Conservation (phyloP, 2,329 filamentous ascomycete species). For the Trichoderma breve region DNA sequence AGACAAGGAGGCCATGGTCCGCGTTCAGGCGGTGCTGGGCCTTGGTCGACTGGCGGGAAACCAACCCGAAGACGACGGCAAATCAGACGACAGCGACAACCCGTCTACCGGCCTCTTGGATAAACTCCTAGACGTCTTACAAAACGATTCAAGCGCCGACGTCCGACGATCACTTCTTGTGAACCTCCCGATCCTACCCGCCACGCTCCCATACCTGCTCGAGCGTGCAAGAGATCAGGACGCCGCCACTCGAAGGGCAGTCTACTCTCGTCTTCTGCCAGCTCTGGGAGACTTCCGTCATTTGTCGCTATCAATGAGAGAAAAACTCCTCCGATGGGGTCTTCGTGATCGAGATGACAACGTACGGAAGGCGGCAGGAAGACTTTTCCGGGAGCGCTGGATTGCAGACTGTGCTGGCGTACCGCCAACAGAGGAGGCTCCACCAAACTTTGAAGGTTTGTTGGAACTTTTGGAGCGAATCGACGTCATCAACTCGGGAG, state of each 20-base stretch:
- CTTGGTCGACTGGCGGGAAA: conserved; percentile 82
- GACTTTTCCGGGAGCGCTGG: conserved; percentile 93
- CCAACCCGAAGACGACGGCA: conserved; percentile 66
- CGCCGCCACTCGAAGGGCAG: conserved; percentile 73
- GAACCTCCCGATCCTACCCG: conserved; percentile 82
- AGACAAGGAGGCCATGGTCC: conserved; percentile 91
- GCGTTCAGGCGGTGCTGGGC: conserved; percentile 87
- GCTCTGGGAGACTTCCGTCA: conserved; percentile 92
- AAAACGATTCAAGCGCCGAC: conserved; percentile 92
- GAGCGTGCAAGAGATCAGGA: conserved; percentile 91
- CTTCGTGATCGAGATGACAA: conserved; percentile 90
- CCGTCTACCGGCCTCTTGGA: conserved; percentile 69
- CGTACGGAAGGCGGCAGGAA: conserved; percentile 86
- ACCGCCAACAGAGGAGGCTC: conserved; percentile 56
- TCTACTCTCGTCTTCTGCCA: conserved; percentile 85
- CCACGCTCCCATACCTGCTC: conserved; percentile 80
- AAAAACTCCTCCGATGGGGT: conserved; percentile 94
- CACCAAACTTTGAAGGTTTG: conserved; percentile 76
- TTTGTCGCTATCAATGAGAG: conserved; percentile 86
- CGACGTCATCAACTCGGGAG: conserved; percentile 85
- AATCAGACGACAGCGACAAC: conserved; percentile 68
- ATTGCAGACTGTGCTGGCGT: conserved; percentile 87
- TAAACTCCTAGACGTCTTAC: conserved; percentile 82
- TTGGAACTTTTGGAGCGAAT: conserved; percentile 91
- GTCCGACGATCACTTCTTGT: conserved; percentile 84